Evolutionary conservation across 306 rosid species (phyloP), one percentile per base, ranked within the genome.

Genomic region (Citrullus amarus): DNA sequence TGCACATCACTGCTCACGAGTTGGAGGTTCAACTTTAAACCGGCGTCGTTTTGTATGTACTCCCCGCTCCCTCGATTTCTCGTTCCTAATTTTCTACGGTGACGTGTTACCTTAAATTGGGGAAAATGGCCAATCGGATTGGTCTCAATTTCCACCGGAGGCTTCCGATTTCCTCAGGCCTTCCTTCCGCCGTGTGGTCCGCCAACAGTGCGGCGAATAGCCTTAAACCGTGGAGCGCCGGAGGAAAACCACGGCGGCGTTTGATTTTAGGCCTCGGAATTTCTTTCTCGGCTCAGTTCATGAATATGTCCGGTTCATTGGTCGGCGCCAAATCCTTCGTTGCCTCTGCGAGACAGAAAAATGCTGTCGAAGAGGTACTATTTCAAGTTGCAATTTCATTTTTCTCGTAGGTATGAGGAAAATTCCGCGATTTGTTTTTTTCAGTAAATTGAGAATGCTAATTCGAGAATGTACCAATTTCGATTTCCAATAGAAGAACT

Each of bases 301-400:
- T 82, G 77, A 56, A 63, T 22, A 90, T 89, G 93, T 67, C 86
- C 36, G 80, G 77, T 79, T 32, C 86, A 15, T 22, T 36, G 6
- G 62, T 75, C 17, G 81, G 81, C 69, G 60, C 30, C 79, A 90
- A 83, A 4, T 82, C 89, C 86, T 90, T 92, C 83, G 70, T 79
- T 71, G 96, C 96, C 59, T 87, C 87, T 62, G 96, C 97, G 4
- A 84, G 90, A 62, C 82, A 80, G 12, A 84, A 72, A 39, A 79
- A 77, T 65, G 78, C 91, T 36, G 88, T 90, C 14, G 90, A 87
- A 80, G 82, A 92, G 96, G 97, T 88, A 44, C 72, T 14, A 50
- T 78, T 44, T 4, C 6, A 6, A 12, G 14, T 22, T 36, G 14
- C 9, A 65, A 2, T 9, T 16, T 68, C 75, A 68, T 12, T 6